Evolutionary conservation across 164 flowering plant genomes (phyloP), one percentile per base, ranked within the genome.

Genomic region (Nymphaea colorata): DNA sequence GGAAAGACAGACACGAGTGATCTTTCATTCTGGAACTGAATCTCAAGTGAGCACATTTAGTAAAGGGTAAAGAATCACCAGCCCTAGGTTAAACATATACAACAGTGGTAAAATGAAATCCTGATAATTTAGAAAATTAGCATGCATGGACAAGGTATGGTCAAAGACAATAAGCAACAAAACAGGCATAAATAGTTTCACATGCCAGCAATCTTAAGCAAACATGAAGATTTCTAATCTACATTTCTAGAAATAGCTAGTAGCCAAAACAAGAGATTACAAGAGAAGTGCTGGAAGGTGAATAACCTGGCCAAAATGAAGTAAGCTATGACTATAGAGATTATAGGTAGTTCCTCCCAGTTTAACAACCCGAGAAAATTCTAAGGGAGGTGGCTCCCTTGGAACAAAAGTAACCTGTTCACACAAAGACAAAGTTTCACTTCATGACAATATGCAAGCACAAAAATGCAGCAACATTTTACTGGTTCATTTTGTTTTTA

Each of bases 291-390:
- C 36, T 25, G 36, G 36, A 25, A 25, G 36, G 36, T 25, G 36
- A 25, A 25, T 25, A 55, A 84, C 87, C 87, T 82, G 87, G 64
- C 87, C 84, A 65, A 78, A 70, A 41, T 70, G 77, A 62, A 68
- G 72, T 61, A 74, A 72, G 74, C 83, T 73, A 67, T 45, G 79
- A 41, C 80, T 66, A 62, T 78, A 78, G 63, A 84, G 80, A 67
- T 74, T 73, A 73, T 84, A 81, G 17, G 77, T 72, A 68, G 75
- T 77, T 67, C 85, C 85, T 55, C 76, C 77, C 43, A 80, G 60
- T 67, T 74, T 81, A 43, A 84, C 64, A 61, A 42, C 68, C 61
- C 76, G 80, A 12, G 76, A 77, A 64, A 73, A 75, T 71, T 75
- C 77, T 44, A 64, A 15, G 65, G 76, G 71, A 18, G 70, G 67